Conservation (phyloP, 2,329 filamentous ascomycete genomes). For the Exophiala spinifera region DNA sequence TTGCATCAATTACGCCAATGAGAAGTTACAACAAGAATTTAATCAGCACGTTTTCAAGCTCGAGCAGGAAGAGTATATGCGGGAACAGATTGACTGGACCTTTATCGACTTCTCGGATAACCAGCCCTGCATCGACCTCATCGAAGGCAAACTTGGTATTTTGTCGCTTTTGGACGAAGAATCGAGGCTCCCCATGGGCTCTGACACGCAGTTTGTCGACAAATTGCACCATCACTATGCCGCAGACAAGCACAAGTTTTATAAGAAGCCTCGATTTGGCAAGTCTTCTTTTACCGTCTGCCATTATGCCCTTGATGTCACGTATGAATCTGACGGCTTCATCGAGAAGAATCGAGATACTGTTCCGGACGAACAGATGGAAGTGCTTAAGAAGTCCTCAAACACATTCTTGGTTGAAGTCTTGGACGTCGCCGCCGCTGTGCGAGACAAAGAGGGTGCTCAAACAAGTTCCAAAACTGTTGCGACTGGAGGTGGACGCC, state of each 20-base stretch:
- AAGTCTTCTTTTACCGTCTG: slow-evolving; percentile 97
- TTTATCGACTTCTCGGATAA: slow-evolving; percentile 99
- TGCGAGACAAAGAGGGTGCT: slow-evolving; percentile 80
- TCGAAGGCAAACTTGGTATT: slow-evolving; percentile 94
- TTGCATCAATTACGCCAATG: slow-evolving; percentile 99
- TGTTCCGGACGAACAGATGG: slow-evolving; percentile 96
- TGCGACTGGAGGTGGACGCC: slow-evolving; percentile 64
- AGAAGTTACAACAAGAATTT: slow-evolving; percentile 98
- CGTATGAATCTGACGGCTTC: slow-evolving; percentile 97
- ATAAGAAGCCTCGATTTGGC: slow-evolving; percentile 97
- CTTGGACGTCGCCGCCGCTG: slow-evolving; percentile 76
- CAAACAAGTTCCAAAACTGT: slow-evolving; percentile 70
- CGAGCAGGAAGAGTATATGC: slow-evolving; percentile 95
- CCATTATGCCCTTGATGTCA: slow-evolving; percentile 96
- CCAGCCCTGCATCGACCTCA: slow-evolving; percentile 96
- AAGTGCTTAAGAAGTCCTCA: slow-evolving; percentile 76
- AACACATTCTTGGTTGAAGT: slow-evolving; percentile 85
- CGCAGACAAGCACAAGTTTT: slow-evolving; percentile 88
- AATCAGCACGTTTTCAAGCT: slow-evolving; percentile 99
- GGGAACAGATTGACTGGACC: slow-evolving; percentile 97
- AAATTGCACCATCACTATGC: slow-evolving; percentile 95
- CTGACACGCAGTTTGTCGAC: slow-evolving; percentile 92
- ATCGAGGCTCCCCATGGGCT: slow-evolving; percentile 92
- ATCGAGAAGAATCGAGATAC: slow-evolving; percentile 99
- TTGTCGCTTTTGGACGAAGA: slow-evolving; percentile 92